Evolutionary conservation across 2,329 filamentous ascomycete genomes (phyloP).

Genomic region (Fusarium sp.): DNA sequence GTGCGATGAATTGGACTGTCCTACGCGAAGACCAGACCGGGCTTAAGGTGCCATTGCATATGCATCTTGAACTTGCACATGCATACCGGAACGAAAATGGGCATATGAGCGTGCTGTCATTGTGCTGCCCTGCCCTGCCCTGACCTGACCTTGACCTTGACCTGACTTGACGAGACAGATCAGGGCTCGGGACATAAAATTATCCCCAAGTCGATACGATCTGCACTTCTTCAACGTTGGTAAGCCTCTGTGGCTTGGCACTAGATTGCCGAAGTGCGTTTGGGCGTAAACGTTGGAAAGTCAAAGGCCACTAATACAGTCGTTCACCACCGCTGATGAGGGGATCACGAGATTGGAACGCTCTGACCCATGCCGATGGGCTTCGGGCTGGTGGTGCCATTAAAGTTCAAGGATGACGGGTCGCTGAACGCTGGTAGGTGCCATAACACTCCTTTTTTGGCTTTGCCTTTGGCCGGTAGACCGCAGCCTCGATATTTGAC

Average conservation of each 20-base stretch:
- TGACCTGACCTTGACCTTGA: neutral
- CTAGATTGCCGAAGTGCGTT: conserved; percentile 26
- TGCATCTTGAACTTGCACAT: conserved; percentile 40
- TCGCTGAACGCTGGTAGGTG: conserved; percentile 28
- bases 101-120: conserved; percentile 24
- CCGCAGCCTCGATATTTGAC: conserved; percentile 39
- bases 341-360: conserved; percentile 43
- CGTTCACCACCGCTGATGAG: conserved; percentile 28
- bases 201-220: conserved; percentile 22
- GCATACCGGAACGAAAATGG: conserved; percentile 37
- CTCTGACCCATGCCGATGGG: conserved; percentile 46
- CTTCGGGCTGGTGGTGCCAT: conserved; percentile 40
- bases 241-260: conserved; percentile 33
- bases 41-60: conserved; percentile 44
- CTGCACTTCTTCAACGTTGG: conserved; percentile 31
- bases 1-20: conserved; percentile 44
- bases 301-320: conserved; percentile 39
- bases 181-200: conserved; percentile 19
- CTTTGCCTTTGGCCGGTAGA: conserved; percentile 29
- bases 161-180: conserved; percentile 6
- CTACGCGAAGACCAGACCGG: conserved; percentile 42
- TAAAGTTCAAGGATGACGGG: conserved; percentile 44
- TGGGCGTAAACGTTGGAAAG: conserved; percentile 41
- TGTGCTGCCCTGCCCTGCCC: conserved; percentile 7
- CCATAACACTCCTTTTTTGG: conserved; percentile 27